These are phyloP conservation scores for Fraxinus platypoda DNA, from an alignment of 305 asterid genomes.

Conservation along the genomic window DNA sequence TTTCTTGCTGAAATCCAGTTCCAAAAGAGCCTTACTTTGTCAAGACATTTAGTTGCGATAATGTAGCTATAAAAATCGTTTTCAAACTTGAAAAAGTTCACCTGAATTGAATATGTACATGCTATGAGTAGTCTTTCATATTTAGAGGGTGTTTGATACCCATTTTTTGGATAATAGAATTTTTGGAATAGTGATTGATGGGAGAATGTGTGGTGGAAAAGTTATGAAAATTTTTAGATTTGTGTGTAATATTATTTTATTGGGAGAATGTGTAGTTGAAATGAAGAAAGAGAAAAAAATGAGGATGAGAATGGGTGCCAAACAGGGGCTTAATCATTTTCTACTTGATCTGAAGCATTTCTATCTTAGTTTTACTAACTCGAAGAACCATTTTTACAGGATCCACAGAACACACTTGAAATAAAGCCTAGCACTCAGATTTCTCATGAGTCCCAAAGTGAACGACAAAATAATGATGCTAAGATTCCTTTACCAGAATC, in stretches of 20 bases:
- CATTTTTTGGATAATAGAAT: too few relatives aligned
- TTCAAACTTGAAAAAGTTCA: neutral
- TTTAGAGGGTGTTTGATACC: too few relatives aligned
- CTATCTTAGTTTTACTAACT: conserved; percentile 5
- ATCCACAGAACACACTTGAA: conserved; percentile 52
- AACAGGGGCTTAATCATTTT: neutral
- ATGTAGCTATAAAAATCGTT: neutral
- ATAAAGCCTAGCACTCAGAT: conserved; percentile 51
- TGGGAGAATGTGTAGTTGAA: too few relatives aligned
- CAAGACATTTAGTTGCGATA: neutral
- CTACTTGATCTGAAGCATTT: neutral
- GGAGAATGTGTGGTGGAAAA: too few relatives aligned
- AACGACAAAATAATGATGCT: conserved; percentile 48
- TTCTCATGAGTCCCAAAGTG: conserved; percentile 67
- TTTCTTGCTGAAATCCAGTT: neutral
- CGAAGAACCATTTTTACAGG: conserved; percentile 38
- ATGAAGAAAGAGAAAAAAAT: too few relatives aligned
- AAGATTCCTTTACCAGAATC: conserved; percentile 77
- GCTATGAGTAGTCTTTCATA: neutral
- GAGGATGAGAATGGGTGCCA: too few relatives aligned
- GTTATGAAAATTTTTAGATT: too few relatives aligned
- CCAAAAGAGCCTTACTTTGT: neutral
- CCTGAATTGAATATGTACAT: neutral
- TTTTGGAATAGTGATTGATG: too few relatives aligned
- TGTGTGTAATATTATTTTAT: too few relatives aligned